phyloP scores from a whole-genome alignment of 164 flowering plant species.

The Umbellularia californica region DNA sequence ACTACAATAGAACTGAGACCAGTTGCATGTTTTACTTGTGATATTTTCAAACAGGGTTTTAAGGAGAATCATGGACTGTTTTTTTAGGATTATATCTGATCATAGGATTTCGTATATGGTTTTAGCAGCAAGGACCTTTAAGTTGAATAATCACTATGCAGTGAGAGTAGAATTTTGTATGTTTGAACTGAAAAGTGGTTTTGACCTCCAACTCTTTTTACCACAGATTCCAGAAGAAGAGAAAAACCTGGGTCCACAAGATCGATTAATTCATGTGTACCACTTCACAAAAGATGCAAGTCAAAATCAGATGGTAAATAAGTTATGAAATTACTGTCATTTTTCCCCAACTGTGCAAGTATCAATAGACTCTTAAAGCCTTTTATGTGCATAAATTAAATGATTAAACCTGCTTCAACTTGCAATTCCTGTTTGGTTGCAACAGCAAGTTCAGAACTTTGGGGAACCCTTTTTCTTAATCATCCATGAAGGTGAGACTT shows the following conservation, averaged over 20 bases:
- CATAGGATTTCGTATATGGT: background rate
- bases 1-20: no score
- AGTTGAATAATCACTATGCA: background rate
- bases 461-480: slow-evolving; percentile 97
- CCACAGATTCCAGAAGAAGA: slow-evolving; percentile 96
- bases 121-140: background rate
- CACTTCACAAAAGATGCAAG: slow-evolving; percentile 84
- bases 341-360: background rate
- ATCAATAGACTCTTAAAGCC: background rate
- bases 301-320: slow-evolving; percentile 75
- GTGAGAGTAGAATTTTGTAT: background rate
- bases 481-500: slow-evolving; percentile 87
- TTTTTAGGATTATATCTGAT: background rate
- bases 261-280: slow-evolving; percentile 92
- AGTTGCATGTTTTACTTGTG: background rate
- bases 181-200: background rate
- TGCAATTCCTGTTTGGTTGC: slow-evolving; percentile 7
- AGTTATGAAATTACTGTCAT: background rate
- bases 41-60: no score
- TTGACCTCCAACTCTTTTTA: background rate
- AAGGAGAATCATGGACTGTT: background rate
- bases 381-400: background rate
- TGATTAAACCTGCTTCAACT: background rate
- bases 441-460: slow-evolving; percentile 92
- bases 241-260: slow-evolving; percentile 84